These are phyloP conservation scores for Verticillium alfalfae DNA, from an alignment of 2,329 filamentous ascomycete species.

Conservation along the genomic window DNA sequence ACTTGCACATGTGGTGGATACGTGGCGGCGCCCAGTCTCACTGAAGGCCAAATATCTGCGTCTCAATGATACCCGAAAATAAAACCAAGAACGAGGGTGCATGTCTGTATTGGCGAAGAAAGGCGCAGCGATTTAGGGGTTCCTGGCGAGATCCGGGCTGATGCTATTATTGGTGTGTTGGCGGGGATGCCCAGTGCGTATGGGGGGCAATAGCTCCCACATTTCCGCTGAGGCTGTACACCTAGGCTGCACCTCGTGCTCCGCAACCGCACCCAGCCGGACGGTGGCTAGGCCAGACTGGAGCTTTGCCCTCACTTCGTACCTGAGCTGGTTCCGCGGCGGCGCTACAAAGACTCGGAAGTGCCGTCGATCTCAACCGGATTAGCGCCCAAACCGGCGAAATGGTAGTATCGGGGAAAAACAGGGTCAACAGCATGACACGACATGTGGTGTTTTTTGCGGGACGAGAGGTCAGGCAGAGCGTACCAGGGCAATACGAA, in stretches of 20 bases:
- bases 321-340: slow-evolving; percentile 4
- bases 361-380: slow-evolving; percentile 10
- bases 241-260: not conserved
- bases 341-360: slow-evolving; percentile 1
- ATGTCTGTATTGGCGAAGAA: not conserved
- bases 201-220: slow-evolving; percentile 8
- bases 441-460: not conserved
- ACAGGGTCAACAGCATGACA: slow-evolving; percentile 3
- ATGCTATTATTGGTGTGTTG: slow-evolving; percentile 11
- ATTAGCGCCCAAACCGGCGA: slow-evolving; percentile 4
- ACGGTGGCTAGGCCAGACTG: not conserved
- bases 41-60: not conserved
- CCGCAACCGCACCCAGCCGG: not conserved
- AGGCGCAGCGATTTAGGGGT: not conserved
- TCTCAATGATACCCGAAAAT: not conserved
- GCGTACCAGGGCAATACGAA: slow-evolving; percentile 10
- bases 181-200: slow-evolving; percentile 2
- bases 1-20: not conserved
- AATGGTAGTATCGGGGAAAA: slow-evolving; percentile 2
- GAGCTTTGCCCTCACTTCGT: slow-evolving; percentile 4
- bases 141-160: not conserved
- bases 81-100: not conserved
- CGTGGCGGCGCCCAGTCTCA: not conserved
- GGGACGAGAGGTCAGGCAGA: not conserved
- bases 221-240: slow-evolving; percentile 11